These are phyloP conservation scores for Pulveroboletus frians DNA, from an alignment of 768 basidiomycete genomes.

Conservation along the genomic window DNA sequence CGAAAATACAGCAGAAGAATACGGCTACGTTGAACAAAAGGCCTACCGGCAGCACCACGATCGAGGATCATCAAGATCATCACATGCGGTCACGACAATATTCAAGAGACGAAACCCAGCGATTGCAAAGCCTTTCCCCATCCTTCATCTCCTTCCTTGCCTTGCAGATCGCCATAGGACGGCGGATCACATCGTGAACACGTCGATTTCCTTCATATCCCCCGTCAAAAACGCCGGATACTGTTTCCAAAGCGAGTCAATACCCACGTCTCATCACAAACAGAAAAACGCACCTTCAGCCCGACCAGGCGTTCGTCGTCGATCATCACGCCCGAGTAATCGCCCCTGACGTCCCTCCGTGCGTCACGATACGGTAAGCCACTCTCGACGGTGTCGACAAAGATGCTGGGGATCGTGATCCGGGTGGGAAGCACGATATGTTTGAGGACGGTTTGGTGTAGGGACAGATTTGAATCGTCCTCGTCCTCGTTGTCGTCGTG, in stretches of 20 bases:
- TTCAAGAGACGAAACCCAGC: too few relatives aligned
- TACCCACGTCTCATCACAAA: too few relatives aligned
- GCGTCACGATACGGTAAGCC: conserved; percentile 31
- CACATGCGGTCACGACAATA: too few relatives aligned
- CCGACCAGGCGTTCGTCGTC: conserved; percentile 40
- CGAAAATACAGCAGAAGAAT: too few relatives aligned
- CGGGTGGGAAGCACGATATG: conserved; percentile 10
- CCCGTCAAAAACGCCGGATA: conserved; percentile 26
- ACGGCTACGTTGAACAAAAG: too few relatives aligned
- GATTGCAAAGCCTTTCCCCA: too few relatives aligned
- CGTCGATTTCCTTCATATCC: conserved; percentile 1
- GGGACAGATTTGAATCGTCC: background rate
- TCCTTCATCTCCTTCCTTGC: too few relatives aligned
- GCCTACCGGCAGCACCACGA: too few relatives aligned
- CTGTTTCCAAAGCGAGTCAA: conserved; percentile 3
- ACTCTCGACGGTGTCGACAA: conserved; percentile 24
- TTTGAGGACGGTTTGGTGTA: background rate
- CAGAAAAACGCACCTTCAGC: conserved; percentile 31
- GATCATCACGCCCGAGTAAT: conserved; percentile 39
- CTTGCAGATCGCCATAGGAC: too few relatives aligned
- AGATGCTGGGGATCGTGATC: conserved; percentile 17
- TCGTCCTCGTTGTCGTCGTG: background rate
- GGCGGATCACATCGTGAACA: too few relatives aligned
- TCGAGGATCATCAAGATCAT: too few relatives aligned
- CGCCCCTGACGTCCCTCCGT: conserved; percentile 16